phyloP scores from a whole-genome alignment of 345 rosid species.

The Eucalyptus brandiana region DNA sequence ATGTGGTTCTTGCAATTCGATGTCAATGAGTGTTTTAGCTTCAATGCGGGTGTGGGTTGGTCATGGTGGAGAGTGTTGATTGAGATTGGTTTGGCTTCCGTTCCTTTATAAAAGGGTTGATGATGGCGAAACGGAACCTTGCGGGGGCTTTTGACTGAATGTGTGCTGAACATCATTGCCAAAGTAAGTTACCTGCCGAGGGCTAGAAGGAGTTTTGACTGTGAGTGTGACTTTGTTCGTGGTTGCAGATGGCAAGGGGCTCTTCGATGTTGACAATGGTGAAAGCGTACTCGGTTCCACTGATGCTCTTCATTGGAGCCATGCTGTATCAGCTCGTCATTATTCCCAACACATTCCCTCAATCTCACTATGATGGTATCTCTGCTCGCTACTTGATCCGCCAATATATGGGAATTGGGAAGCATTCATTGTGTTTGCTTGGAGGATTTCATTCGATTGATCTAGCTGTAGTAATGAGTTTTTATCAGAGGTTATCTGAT shows the following conservation, averaged over 20 bases:
- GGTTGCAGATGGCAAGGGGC: constrained; percentile 21
- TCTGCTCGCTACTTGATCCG: neutral
- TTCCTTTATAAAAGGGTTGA: neutral
- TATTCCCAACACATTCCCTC: constrained; percentile 70
- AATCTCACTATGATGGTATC: constrained; percentile 75
- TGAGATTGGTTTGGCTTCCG: neutral
- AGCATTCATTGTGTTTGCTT: neutral
- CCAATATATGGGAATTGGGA: neutral
- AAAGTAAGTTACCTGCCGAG: neutral
- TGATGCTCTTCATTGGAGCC: constrained; percentile 40
- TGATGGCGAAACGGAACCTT: neutral
- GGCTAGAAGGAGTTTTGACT: neutral
- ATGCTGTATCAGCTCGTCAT: constrained; percentile 69
- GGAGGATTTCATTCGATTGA: neutral
- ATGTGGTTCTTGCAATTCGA: neutral
- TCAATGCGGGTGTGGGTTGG: neutral
- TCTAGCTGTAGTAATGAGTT: neutral
- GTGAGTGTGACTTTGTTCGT: neutral
- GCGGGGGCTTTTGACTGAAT: neutral
- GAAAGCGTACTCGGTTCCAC: constrained; percentile 58
- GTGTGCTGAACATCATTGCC: neutral
- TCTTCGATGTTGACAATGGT: constrained; percentile 11
- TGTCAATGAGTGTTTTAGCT: neutral
- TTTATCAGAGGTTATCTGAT: neutral
- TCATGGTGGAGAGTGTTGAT: neutral